Percentiles rank a stretch among this genome's conserved stretches.
Conservation (phyloP, 1,139 yeast species). For the Geotrichum histeridarum region DNA sequence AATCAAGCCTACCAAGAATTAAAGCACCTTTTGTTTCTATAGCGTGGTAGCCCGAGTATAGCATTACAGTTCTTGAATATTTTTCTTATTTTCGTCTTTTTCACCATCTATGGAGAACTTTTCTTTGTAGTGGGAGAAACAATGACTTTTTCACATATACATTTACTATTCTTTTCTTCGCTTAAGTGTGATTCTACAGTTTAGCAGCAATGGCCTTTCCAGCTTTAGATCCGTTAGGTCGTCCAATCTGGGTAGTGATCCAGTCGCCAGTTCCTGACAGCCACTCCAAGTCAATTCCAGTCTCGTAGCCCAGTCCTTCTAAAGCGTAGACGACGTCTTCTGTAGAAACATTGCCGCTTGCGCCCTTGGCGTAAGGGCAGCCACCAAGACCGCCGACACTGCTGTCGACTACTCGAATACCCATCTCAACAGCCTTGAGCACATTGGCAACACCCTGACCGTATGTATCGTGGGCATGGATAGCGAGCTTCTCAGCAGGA, state of each 20-base stretch:
- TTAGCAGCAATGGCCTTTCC: slow-evolving; percentile 29
- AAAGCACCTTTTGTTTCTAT: not conserved
- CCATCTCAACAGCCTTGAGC: slow-evolving; percentile 35
- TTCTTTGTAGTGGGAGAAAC: not conserved
- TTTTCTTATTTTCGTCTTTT: not conserved
- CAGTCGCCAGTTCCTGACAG: slow-evolving; percentile 34
- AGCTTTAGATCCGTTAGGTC: slow-evolving; percentile 34
- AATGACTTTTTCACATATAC: no score
- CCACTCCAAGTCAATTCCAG: slow-evolving; percentile 33
- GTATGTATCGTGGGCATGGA: slow-evolving; percentile 40
- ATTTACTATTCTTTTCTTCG: not conserved
- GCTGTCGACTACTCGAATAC: slow-evolving; percentile 35
- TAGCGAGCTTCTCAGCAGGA: slow-evolving; percentile 33
- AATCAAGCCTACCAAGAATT: slow-evolving; percentile 12
- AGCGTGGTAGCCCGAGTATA: not conserved
- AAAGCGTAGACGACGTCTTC: slow-evolving; percentile 38
- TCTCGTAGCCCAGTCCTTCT: slow-evolving; percentile 35
- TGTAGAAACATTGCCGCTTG: slow-evolving; percentile 38
- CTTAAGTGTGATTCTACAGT: not conserved
- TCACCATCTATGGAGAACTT: not conserved
- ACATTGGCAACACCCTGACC: slow-evolving; percentile 40
- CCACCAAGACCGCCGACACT: slow-evolving; percentile 39
- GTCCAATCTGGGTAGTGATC: slow-evolving; percentile 30
- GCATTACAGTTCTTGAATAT: not conserved
- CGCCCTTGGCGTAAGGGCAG: slow-evolving; percentile 40